Conservation (phyloP, 352 stramenopile genomes). For the Pythium diclinum region DNA sequence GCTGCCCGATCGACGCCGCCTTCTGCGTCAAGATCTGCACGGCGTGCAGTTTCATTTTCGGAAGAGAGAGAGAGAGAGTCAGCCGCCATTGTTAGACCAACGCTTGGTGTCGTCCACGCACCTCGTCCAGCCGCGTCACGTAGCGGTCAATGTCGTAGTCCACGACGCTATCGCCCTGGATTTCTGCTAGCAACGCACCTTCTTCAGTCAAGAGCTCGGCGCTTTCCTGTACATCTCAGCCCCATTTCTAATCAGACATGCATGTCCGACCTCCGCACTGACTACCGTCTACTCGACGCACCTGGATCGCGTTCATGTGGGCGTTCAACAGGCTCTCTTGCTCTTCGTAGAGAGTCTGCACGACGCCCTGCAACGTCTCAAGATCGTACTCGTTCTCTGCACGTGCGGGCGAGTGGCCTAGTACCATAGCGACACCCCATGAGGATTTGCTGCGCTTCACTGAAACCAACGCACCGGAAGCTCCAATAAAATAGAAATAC, state of each 20-base stretch:
- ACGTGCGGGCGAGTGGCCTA: conserved; percentile 25
- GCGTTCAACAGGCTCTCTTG: conserved; percentile 95
- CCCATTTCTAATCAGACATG: not conserved
- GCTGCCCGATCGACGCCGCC: conserved; percentile 75
- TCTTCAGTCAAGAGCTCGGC: conserved; percentile 97
- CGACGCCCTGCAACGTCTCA: conserved; percentile 68
- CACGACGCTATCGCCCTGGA: conserved; percentile 82
- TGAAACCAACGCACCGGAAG: not conserved
- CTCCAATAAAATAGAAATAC: conserved; percentile 14
- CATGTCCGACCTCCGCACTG: not conserved
- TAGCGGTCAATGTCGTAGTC: conserved; percentile 97
- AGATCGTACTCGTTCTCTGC: conserved; percentile 39
- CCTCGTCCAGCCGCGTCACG: conserved; percentile 86
- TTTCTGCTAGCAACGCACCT: conserved; percentile 81
- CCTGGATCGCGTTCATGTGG: conserved; percentile 96
- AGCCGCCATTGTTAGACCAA: not conserved
- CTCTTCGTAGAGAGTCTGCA: conserved; percentile 93
- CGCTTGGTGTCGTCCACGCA: conserved; percentile 11
- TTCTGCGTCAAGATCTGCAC: conserved; percentile 92
- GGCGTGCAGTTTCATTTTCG: conserved; percentile 3
- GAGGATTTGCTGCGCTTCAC: conserved; percentile 9
- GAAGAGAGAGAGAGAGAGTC: not conserved
- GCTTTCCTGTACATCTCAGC: conserved; percentile 82
- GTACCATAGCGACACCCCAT: conserved; percentile 14
- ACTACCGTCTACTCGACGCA: conserved; percentile 20